Conservation (phyloP, 345 rosid species). For the Gossypium rotundifolium region DNA sequence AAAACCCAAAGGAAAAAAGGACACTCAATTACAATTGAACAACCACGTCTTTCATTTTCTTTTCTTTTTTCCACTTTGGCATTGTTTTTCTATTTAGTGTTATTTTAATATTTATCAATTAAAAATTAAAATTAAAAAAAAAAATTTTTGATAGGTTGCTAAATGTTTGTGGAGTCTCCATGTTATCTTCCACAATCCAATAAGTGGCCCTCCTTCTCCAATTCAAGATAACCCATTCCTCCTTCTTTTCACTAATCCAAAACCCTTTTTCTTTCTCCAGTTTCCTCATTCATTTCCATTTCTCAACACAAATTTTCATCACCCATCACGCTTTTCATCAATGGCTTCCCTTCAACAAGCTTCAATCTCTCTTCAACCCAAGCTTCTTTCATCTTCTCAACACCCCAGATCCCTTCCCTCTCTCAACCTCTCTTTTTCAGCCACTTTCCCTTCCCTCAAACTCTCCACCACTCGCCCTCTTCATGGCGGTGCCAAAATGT, state of each 20-base stretch:
- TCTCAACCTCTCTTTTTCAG: constrained; percentile 39
- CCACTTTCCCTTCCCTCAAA: constrained; percentile 30
- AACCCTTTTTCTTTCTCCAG: background rate
- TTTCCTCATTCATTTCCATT: background rate
- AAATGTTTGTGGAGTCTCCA: background rate
- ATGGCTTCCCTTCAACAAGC: constrained; percentile 70
- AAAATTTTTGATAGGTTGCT: no score
- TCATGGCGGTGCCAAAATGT: constrained; percentile 47
- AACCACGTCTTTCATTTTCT: no score
- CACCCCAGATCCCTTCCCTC: constrained; percentile 35
- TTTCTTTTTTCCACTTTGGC: no score
- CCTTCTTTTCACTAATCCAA: background rate
- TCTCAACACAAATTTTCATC: background rate
- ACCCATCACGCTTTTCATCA: background rate
- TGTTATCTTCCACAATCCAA: constrained; percentile 2
- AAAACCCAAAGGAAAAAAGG: no score
- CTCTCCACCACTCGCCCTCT: constrained; percentile 29
- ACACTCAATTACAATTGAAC: no score
- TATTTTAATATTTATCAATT: no score
- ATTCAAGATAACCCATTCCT: background rate
- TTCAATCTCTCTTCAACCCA: constrained; percentile 48
- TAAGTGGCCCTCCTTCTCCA: constrained; percentile 13
- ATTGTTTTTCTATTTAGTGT: no score
- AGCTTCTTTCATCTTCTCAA: constrained; percentile 34
- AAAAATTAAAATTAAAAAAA: no score